Percentiles rank a stretch among this genome's conserved stretches.
Conservation (phyloP, 2,329 filamentous ascomycete genomes). For the Sclerotinia trifoliorum region DNA sequence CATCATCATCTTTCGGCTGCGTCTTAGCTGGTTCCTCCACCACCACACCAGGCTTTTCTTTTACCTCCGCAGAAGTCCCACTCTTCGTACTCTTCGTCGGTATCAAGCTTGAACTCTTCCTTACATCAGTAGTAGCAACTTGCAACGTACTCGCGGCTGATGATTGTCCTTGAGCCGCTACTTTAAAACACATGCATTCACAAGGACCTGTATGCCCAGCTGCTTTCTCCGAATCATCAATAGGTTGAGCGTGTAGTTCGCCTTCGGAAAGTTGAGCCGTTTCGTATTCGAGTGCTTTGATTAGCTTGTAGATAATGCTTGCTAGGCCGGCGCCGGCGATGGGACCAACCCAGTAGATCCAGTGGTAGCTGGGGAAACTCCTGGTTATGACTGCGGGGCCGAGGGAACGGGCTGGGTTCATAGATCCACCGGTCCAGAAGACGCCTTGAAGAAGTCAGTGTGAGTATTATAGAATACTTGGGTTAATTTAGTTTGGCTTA, state of each 20-base stretch:
- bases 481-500: not conserved
- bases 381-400: slow-evolving; percentile 47
- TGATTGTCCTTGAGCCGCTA: not conserved
- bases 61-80: not conserved
- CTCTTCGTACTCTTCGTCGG: slow-evolving; percentile 18
- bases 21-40: not conserved
- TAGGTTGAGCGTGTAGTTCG: not conserved
- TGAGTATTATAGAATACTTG: not conserved
- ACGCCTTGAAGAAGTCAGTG: slow-evolving; percentile 40
- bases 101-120: slow-evolving; percentile 10
- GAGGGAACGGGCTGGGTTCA: slow-evolving; percentile 50
- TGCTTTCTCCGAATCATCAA: slow-evolving; percentile 16
- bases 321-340: slow-evolving; percentile 51
- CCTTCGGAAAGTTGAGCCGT: slow-evolving; percentile 32
- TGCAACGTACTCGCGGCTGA: not conserved
- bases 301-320: slow-evolving; percentile 49
- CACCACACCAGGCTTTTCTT: not conserved
- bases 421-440: slow-evolving; percentile 49
- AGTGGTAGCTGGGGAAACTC: slow-evolving; percentile 46
- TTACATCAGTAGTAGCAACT: not conserved
- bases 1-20: slow-evolving; percentile 12
- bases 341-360: slow-evolving; percentile 53
- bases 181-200: slow-evolving; percentile 23
- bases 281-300: slow-evolving; percentile 54
- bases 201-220: slow-evolving; percentile 19